Conservation (phyloP, 2,329 filamentous ascomycete species). For the Plenodomus tracheiphilus region DNA sequence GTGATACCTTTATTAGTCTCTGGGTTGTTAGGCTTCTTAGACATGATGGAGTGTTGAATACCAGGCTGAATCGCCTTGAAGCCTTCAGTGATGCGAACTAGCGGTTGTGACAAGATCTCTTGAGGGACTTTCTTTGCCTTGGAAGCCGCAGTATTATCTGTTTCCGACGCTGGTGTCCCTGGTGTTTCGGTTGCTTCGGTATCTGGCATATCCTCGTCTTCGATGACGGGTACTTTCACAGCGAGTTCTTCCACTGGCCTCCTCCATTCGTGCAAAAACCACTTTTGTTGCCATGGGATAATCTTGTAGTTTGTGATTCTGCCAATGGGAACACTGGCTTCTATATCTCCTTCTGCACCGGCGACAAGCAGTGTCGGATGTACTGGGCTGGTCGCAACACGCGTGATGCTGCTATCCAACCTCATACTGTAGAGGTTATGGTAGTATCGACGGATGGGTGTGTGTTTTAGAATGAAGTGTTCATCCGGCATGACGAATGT, state of each 20-base stretch:
- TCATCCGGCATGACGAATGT: constrained; percentile 60
- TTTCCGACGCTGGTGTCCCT: not conserved
- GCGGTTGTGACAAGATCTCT: constrained; percentile 23
- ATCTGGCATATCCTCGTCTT: constrained; percentile 1
- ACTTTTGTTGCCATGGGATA: constrained; percentile 57
- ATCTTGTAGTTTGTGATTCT: constrained; percentile 56
- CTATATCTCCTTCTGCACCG: constrained; percentile 55
- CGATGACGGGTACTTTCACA: not conserved
- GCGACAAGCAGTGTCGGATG: constrained; percentile 60
- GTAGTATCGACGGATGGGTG: constrained; percentile 58
- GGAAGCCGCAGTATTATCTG: not conserved
- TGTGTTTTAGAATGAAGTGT: constrained; percentile 54
- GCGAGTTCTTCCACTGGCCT: constrained; percentile 17
- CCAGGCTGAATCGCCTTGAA: constrained; percentile 41
- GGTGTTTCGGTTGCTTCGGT: constrained; percentile 2
- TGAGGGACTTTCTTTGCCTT: constrained; percentile 8
- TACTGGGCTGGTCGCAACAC: constrained; percentile 54
- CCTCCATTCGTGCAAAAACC: constrained; percentile 63
- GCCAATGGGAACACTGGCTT: constrained; percentile 56
- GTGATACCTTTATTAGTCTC: constrained; percentile 43
- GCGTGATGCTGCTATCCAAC: constrained; percentile 43
- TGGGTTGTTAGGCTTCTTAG: constrained; percentile 19
- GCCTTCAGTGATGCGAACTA: constrained; percentile 48
- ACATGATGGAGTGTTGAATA: constrained; percentile 22
- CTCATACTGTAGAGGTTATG: constrained; percentile 46